Percentiles rank a stretch among this genome's conserved stretches.
Evolutionary conservation across 2,329 filamentous ascomycete species (phyloP).

Genomic region (Microsporum audouinii): DNA sequence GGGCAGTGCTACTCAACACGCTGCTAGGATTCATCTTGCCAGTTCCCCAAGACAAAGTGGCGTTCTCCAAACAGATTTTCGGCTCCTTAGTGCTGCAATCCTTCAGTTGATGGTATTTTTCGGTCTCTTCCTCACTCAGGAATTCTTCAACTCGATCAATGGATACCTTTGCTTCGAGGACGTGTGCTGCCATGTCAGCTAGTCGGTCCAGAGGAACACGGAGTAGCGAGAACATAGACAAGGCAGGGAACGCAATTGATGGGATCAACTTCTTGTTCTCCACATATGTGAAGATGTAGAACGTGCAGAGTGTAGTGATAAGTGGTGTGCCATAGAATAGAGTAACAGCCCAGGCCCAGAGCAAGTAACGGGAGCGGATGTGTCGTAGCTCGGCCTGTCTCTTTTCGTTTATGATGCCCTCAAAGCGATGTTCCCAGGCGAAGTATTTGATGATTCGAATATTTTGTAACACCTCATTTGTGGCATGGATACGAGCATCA

Average conservation of each 20-base stretch:
- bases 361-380: conserved; percentile 68
- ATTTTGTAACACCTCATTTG: conserved; percentile 93
- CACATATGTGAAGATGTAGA: conserved; percentile 80
- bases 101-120: conserved; percentile 80
- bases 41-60: conserved; percentile 80
- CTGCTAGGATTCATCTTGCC: conserved; percentile 38
- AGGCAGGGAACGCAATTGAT: conserved; percentile 87
- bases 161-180: conserved; percentile 94
- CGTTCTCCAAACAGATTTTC: conserved; percentile 72
- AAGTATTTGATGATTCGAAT: conserved; percentile 99
- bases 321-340: conserved; percentile 95
- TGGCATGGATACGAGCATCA: conserved; percentile 89
- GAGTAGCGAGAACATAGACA: conserved; percentile 89
- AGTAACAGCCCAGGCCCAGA: conserved; percentile 85
- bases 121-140: conserved; percentile 82
- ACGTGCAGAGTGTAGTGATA: conserved; percentile 91
- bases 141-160: conserved; percentile 95
- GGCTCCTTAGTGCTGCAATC: conserved; percentile 55
- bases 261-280: conserved; percentile 83
- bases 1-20: conserved; percentile 39
- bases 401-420: conserved; percentile 78
- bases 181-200: conserved; percentile 96
- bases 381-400: conserved; percentile 65
- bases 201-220: conserved; percentile 89
- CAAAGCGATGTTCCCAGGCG: conserved; percentile 91